These are phyloP conservation scores for Malassezia slooffiae DNA, from an alignment of 1,284 basidiomycete genomes.

Conservation along the genomic window DNA sequence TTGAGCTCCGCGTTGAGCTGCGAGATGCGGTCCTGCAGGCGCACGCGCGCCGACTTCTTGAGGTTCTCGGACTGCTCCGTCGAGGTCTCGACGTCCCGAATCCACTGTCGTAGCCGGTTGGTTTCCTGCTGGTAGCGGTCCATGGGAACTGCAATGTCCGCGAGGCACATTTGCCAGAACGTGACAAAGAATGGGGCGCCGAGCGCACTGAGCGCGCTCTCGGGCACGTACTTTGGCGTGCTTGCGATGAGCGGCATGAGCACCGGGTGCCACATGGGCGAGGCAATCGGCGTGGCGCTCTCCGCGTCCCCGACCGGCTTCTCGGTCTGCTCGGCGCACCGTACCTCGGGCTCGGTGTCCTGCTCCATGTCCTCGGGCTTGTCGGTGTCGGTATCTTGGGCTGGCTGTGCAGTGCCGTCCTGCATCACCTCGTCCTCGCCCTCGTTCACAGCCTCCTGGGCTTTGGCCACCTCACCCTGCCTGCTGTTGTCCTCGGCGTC, in stretches of 20 bases:
- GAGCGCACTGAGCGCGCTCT: slow-evolving; percentile 18
- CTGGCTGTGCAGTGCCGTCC: slow-evolving; percentile 3
- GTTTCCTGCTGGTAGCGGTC: slow-evolving; percentile 44
- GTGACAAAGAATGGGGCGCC: slow-evolving; percentile 40
- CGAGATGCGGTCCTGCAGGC: slow-evolving; percentile 31
- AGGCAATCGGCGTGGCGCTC: neutral
- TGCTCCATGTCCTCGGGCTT: slow-evolving; percentile 1
- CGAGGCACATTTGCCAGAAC: slow-evolving; percentile 42
- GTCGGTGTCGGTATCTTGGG: neutral
- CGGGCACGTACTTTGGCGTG: slow-evolving; percentile 25
- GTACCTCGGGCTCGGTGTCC: too few relatives aligned
- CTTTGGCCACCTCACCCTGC: slow-evolving; percentile 22
- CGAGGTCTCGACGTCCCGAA: slow-evolving; percentile 21
- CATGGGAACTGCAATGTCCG: slow-evolving; percentile 41
- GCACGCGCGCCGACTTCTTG: slow-evolving; percentile 29
- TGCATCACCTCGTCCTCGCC: slow-evolving; percentile 19
- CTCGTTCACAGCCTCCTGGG: slow-evolving; percentile 17
- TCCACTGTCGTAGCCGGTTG: slow-evolving; percentile 23
- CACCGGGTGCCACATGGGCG: slow-evolving; percentile 28
- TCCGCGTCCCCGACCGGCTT: neutral
- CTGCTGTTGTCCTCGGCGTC: slow-evolving; percentile 12
- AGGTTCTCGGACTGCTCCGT: slow-evolving; percentile 17
- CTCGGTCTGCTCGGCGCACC: too few relatives aligned
- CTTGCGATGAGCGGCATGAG: slow-evolving; percentile 26
- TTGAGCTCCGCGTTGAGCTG: slow-evolving; percentile 55